phyloP scores from a whole-genome alignment of 495 filamentous ascomycete genomes.

The Hapsidospora chrysogenum region DNA sequence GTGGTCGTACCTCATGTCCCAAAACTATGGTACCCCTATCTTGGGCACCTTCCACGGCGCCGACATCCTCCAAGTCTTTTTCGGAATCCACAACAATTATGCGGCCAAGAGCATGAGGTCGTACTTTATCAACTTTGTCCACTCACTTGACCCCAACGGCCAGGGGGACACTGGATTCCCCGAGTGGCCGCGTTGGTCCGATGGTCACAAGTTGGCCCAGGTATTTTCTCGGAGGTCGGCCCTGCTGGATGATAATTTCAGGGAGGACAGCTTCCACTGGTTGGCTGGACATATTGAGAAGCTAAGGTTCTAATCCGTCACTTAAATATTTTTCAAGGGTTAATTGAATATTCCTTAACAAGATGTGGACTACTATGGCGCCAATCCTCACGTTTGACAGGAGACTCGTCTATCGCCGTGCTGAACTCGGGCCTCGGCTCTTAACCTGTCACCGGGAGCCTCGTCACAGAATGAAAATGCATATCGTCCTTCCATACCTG shows the following conservation, averaged over 20 bases:
- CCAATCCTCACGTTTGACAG: too few relatives aligned
- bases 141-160: constrained; percentile 46
- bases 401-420: too few relatives aligned
- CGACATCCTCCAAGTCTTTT: constrained; percentile 33
- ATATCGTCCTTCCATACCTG: too few relatives aligned
- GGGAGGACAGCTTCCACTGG: constrained; percentile 28
- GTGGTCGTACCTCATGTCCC: constrained; percentile 42
- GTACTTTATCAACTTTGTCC: constrained; percentile 51
- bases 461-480: too few relatives aligned
- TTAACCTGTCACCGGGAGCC: too few relatives aligned
- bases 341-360: too few relatives aligned
- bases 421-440: too few relatives aligned
- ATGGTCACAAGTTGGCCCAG: constrained; percentile 35
- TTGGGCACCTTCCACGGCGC: constrained; percentile 42
- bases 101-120: constrained; percentile 38
- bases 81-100: constrained; percentile 37
- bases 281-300: constrained; percentile 28
- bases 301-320: too few relatives aligned
- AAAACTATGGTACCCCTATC: constrained; percentile 36
- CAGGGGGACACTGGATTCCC: too few relatives aligned
- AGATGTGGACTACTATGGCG: too few relatives aligned
- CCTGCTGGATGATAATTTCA: constrained; percentile 43
- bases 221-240: constrained; percentile 25
- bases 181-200: constrained; percentile 47
- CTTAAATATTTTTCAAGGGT: too few relatives aligned